Evolutionary conservation across 1,139 yeast genomes (phyloP).

Genomic region (Taphrina populina): DNA sequence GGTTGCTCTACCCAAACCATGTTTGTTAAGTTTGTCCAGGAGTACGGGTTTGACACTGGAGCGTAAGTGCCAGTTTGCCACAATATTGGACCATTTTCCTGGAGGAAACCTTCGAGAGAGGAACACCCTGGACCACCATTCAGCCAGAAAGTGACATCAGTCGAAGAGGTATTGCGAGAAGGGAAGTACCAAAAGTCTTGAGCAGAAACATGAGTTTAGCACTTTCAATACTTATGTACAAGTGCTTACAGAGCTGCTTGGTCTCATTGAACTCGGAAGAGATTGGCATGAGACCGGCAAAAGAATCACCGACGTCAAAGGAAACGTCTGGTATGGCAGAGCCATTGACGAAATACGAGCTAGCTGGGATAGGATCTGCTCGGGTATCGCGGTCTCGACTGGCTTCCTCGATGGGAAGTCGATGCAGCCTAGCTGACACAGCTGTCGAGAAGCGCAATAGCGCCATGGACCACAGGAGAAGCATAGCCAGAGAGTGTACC

Average conservation of each 20-base stretch:
- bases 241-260: constrained; percentile 10
- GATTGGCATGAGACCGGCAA: constrained; percentile 30
- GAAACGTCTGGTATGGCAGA: constrained; percentile 20
- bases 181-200: constrained; percentile 33
- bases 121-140: constrained; percentile 92
- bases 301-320: constrained; percentile 18
- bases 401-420: too few species aligned
- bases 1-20: constrained; percentile 74
- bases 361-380: too few species aligned
- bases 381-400: too few species aligned
- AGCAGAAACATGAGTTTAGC: too few species aligned
- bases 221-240: neutral
- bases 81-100: constrained; percentile 88
- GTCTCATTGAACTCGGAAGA: constrained; percentile 3
- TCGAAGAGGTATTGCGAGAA: constrained; percentile 1
- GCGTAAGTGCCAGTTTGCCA: constrained; percentile 55
- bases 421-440: too few species aligned
- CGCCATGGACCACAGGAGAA: too few species aligned
- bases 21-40: constrained; percentile 22
- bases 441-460: too few species aligned
- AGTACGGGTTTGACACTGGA: constrained; percentile 61
- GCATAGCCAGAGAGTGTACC: too few species aligned
- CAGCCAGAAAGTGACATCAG: constrained; percentile 59
- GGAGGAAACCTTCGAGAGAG: constrained; percentile 91
- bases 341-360: constrained; percentile 24